Evolutionary conservation across 805 yeast genomes (phyloP), one percentile per base, ranked within the genome.

Genomic region (Starmerella bombicola): DNA sequence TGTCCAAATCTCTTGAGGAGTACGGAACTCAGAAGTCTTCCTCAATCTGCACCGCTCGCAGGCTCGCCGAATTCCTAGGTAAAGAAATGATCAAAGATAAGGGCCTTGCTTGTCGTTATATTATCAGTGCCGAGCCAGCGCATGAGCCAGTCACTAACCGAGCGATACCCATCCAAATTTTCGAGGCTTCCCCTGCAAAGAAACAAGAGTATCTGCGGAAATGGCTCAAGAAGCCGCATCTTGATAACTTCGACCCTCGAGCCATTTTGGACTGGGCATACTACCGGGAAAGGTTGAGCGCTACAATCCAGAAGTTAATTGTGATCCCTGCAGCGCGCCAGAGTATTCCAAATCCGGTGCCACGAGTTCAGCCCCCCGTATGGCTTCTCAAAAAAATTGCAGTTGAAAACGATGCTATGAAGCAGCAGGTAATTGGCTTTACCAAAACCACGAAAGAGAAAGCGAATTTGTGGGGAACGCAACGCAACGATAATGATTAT

Each of bases 261-360:
- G 70, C 74, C 16, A 80, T 91, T 38, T 72, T 91, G 46, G 97
- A 91, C 59, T 91, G 99, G 99, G 74, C 65, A 18, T 91, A 91
- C 57, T 91, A 91, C 57, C 70, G 78, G 47, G 95, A 84, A 53
- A 74, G 99, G 54, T 68, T 91, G 26, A 93, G 88, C 0, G 84
- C 95, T 2, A 94, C 86, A 5, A 76, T 93, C 32, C 95, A 86
- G 58, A 91, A 93, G 61, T 84, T 91, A 53, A 82, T 91, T 51
- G 80, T 95, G 0, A 88, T 91, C 50, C 99, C 99, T 2, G 99
- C 99, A 4, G 97, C 96, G 5, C 66, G 88, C 40, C 98, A 91
- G 63, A 74, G 75, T 38, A 73, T 88, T 15, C 62, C 67, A 12
- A 93, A 91, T 54, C 99, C 99, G 0, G 96, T 93, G 33, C 96